Conservation (phyloP, 176 grass and related monocot species). For the Rhynchospora pubera region DNA sequence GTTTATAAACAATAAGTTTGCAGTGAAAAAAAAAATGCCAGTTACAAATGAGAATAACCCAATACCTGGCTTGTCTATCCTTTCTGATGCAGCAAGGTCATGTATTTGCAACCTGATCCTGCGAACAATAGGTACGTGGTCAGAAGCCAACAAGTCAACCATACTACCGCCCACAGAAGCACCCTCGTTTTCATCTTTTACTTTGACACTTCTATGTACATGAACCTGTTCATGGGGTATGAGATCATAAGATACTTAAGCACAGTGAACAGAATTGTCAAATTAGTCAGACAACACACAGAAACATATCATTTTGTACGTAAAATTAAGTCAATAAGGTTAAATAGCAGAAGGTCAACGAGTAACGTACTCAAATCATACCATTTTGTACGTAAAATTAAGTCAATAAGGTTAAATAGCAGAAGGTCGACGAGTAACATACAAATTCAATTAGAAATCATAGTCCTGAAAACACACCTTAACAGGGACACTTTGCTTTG, state of each 20-base stretch:
- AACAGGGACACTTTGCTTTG: background rate
- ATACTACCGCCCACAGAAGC: constrained; percentile 22
- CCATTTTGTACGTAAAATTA: background rate
- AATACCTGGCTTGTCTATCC: constrained; percentile 83
- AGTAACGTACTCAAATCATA: too few relatives aligned
- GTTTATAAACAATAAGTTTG: constrained; percentile 5
- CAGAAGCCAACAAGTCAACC: constrained; percentile 15
- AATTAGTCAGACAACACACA: constrained; percentile 5
- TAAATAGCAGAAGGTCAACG: too few relatives aligned
- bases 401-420: background rate
- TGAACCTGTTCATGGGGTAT: constrained; percentile 48
- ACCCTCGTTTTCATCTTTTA: constrained; percentile 38
- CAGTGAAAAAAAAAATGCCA: too few relatives aligned
- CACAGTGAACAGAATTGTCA: background rate
- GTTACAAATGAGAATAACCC: background rate
- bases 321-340: too few relatives aligned
- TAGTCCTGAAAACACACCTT: background rate
- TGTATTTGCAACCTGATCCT: constrained; percentile 92
- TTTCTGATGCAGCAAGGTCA: constrained; percentile 95
- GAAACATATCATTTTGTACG: too few relatives aligned
- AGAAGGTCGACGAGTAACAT: background rate
- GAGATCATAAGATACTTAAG: constrained; percentile 3
- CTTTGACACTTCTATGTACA: constrained; percentile 60
- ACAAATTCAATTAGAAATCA: background rate
- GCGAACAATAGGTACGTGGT: constrained; percentile 52